These are phyloP conservation scores for Alternaria novae-zelandiae DNA, from an alignment of 2,329 filamentous ascomycete genomes.

Conservation along the genomic window DNA sequence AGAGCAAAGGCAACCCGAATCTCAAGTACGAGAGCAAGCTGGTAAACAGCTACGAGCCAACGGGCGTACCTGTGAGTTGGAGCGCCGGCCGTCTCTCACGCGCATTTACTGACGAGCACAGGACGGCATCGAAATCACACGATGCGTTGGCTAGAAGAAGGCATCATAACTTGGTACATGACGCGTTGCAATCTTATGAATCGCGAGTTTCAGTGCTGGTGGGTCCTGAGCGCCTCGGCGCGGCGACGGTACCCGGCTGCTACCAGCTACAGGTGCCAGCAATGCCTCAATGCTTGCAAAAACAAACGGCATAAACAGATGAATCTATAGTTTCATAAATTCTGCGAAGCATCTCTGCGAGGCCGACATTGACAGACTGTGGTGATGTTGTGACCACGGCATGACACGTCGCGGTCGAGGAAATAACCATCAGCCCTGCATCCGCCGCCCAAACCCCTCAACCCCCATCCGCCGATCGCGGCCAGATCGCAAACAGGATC, in stretches of 20 bases:
- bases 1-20: conserved; percentile 64
- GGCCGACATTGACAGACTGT: background rate
- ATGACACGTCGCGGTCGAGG: background rate
- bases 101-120: conserved; percentile 36
- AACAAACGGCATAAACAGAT: background rate
- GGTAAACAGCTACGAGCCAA: conserved; percentile 71
- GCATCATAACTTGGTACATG: background rate
- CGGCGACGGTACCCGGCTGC: background rate
- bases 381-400: background rate
- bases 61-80: conserved; percentile 66
- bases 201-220: background rate
- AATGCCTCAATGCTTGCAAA: background rate
- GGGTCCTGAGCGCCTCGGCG: background rate
- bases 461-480: conserved; percentile 6
- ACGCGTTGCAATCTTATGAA: background rate
- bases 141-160: conserved; percentile 52
- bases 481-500: conserved; percentile 4
- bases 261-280: background rate
- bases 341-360: background rate
- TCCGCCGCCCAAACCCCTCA: background rate
- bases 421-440: conserved; percentile 6
- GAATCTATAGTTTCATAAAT: background rate
- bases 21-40: conserved; percentile 70
- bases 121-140: conserved; percentile 72
- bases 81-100: background rate